Percentiles rank a stretch among this genome's conserved stretches.
These are phyloP conservation scores for Boletales sp. DNA, from an alignment of 768 basidiomycete genomes.

Conservation along the genomic window DNA sequence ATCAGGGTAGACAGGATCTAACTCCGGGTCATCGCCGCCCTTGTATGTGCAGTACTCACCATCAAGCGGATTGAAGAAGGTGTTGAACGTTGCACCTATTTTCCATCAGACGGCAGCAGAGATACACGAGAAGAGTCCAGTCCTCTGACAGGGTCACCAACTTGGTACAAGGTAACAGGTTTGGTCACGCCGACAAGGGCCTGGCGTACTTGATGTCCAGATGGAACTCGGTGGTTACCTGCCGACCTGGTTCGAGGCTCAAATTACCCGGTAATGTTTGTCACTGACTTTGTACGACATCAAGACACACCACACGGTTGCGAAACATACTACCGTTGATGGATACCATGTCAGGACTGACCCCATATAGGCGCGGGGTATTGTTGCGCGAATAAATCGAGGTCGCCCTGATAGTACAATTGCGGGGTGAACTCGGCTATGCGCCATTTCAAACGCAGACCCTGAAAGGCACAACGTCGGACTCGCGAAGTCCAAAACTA, in stretches of 20 bases:
- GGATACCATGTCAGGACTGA: slow-evolving; percentile 13
- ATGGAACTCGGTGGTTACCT: slow-evolving; percentile 65
- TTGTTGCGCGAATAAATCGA: slow-evolving; percentile 41
- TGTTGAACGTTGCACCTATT: slow-evolving; percentile 41
- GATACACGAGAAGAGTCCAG: neutral
- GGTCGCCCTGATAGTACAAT: slow-evolving; percentile 42
- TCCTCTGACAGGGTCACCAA: slow-evolving; percentile 38
- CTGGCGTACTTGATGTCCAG: slow-evolving; percentile 69
- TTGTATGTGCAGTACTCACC: slow-evolving; percentile 34
- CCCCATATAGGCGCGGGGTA: slow-evolving; percentile 32
- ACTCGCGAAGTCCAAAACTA: slow-evolving; percentile 49
- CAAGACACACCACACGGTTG: neutral
- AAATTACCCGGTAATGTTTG: slow-evolving; percentile 37
- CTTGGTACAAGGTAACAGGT: slow-evolving; percentile 35
- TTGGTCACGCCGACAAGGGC: slow-evolving; percentile 38
- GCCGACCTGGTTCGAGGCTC: too few relatives aligned
- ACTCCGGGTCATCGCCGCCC: slow-evolving; percentile 35
- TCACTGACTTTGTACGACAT: neutral
- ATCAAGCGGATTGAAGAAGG: slow-evolving; percentile 44
- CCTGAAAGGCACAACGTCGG: neutral
- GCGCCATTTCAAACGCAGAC: slow-evolving; percentile 13
- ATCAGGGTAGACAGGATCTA: slow-evolving; percentile 44
- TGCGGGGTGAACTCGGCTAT: slow-evolving; percentile 53
- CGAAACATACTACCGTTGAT: slow-evolving; percentile 50
- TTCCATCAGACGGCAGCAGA: slow-evolving; percentile 4